Base-by-base conservation (phyloP, 129 eudicot species). In the Logfia minima region DNA sequence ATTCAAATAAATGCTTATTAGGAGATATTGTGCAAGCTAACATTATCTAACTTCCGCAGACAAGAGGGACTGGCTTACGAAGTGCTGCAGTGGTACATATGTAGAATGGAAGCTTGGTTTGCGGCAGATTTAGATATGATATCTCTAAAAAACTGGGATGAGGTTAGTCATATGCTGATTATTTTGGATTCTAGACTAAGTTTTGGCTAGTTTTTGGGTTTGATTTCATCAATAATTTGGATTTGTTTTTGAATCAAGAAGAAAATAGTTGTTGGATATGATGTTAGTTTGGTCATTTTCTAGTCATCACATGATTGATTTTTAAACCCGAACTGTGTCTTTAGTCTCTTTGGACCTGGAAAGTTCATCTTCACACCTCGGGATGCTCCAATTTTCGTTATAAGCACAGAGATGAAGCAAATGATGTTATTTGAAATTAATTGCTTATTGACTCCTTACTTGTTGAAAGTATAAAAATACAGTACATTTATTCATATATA, bases 31-130 rank as follows among this genome's bases (percentile, higher is more conserved):
- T 55, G 60, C n/a, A 23, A 62, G 81, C 41, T 28, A 55, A 82
- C 28, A 32, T 68, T 8, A 18, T 16, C 3, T 73, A 1, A 63
- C 53, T 78, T 29, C 4, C 76, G 73, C 81, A 94, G 99, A 75
- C 97, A 89, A 83, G 86, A 86, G 89, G 99, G 99, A 66, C 93
- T 89, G 66, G 93, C 97, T 1, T 83, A 87, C 64, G 96, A 94
- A 88, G 99, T 94, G 58, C 59, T 94, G 83, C 96, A 94, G 62
- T 94, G 99, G 99, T 94, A 87, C 89, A 83, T 94, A 28, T 91
- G 97, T 81, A 83, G 99, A 83, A 84, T 94, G 99, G 99, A 94
- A 78, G 99, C 99, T 43, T 94, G 99, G 99, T 94, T 94, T 81
- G 99, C 96, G 75, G 97, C 97, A 63, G 99, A 94, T 71, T 90